These are phyloP conservation scores for Tarenaya hassleriana DNA, from an alignment of 345 rosid species.

Conservation along the genomic window DNA sequence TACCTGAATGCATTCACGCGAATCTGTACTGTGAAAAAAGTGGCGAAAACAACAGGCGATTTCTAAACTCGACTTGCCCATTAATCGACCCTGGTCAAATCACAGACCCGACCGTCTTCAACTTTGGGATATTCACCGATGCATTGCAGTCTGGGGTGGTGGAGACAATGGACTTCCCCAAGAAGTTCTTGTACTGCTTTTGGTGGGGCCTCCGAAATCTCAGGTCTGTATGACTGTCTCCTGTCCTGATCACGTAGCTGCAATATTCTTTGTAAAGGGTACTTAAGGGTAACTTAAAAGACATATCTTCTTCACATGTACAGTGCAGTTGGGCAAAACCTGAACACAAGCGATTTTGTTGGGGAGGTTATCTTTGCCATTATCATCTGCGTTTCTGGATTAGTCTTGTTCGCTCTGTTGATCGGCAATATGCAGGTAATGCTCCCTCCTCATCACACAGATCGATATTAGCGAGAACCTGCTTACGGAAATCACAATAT, in stretches of 20 bases:
- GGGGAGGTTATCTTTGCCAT: conserved; percentile 45
- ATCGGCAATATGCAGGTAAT: conserved; percentile 64
- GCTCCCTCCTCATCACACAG: background rate
- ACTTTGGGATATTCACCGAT: conserved; percentile 34
- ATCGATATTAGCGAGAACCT: background rate
- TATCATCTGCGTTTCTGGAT: conserved; percentile 38
- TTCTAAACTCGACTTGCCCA: conserved; percentile 21
- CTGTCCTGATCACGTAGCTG: too few relatives aligned
- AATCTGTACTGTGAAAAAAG: conserved; percentile 14
- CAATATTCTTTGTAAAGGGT: background rate
- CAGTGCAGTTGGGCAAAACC: conserved; percentile 55
- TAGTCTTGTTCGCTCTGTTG: conserved; percentile 49
- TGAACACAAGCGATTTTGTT: conserved; percentile 44
- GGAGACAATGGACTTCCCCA: conserved; percentile 26
- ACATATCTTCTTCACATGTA: background rate
- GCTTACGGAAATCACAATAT: too few relatives aligned
- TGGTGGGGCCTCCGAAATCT: conserved; percentile 42
- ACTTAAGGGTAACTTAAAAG: background rate
- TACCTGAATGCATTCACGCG: background rate
- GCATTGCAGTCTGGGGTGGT: conserved; percentile 32
- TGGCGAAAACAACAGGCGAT: conserved; percentile 4
- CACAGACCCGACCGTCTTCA: conserved; percentile 22
- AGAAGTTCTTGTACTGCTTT: conserved; percentile 32
- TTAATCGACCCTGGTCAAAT: conserved; percentile 23
- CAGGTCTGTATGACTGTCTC: conserved; percentile 27